A percentile compares a stretch with the other conserved stretches of the same genome.
phyloP scores from a whole-genome alignment of 1,284 basidiomycete genomes.

The Fomitopsis pinicola region DNA sequence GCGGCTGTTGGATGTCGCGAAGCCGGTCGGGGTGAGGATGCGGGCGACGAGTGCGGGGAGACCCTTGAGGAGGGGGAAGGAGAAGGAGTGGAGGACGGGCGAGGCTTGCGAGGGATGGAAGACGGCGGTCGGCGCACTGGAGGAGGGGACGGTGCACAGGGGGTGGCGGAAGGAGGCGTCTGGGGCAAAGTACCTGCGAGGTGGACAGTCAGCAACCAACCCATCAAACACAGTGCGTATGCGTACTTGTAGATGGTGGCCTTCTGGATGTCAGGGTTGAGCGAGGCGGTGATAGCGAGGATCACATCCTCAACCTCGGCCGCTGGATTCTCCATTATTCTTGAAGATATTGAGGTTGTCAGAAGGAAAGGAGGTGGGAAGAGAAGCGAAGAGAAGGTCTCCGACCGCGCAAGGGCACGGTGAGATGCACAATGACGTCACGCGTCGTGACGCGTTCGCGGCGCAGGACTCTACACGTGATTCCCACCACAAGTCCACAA shows the following conservation, averaged over 20 bases:
- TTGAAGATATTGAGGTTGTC: too few species aligned
- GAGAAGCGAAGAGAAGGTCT: neutral
- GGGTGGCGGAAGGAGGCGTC: conserved; percentile 55
- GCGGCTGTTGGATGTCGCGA: conserved; percentile 19
- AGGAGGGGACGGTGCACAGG: conserved; percentile 40
- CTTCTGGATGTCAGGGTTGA: conserved; percentile 47
- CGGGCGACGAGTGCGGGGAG: neutral
- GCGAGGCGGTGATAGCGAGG: conserved; percentile 36
- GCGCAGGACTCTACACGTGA: too few species aligned
- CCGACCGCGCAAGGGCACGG: neutral
- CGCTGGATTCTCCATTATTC: conserved; percentile 49
- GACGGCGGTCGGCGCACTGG: conserved; percentile 21
- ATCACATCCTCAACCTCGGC: conserved; percentile 44
- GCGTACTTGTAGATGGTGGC: conserved; percentile 35
- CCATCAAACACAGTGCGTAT: too few species aligned
- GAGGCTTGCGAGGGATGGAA: conserved; percentile 22
- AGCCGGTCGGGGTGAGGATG: neutral
- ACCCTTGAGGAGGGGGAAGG: neutral
- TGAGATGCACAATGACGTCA: too few species aligned
- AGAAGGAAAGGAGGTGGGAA: too few species aligned
- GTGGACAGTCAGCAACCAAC: neutral
- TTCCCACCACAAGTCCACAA: too few species aligned
- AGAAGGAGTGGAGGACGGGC: neutral
- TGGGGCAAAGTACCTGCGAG: conserved; percentile 39
- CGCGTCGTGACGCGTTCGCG: too few species aligned